Evolutionary conservation across 352 stramenopile species (phyloP).

Genomic region (Phytophthora podocarpi): DNA sequence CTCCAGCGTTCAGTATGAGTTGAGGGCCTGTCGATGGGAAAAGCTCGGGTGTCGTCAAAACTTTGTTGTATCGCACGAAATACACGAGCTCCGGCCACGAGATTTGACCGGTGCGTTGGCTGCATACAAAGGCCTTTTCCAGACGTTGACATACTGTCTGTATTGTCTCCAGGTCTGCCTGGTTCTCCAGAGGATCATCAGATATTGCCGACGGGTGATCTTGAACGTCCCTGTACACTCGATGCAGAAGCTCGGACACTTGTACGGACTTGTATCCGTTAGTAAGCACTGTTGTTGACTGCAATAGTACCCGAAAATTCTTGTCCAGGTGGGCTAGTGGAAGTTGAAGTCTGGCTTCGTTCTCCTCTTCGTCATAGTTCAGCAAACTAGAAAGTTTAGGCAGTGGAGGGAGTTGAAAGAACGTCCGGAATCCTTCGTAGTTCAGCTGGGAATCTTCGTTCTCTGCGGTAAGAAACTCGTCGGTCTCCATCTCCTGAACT

Average conservation of each 20-base stretch:
- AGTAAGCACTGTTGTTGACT: neutral
- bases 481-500: neutral
- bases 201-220: constrained; percentile 8
- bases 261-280: constrained; percentile 16
- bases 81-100: constrained; percentile 28
- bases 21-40: constrained; percentile 1
- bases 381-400: neutral
- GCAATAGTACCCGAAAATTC: constrained; percentile 9
- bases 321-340: constrained; percentile 20
- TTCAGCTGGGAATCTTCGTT: constrained; percentile 13
- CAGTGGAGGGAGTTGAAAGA: constrained; percentile 17
- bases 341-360: neutral
- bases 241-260: constrained; percentile 1
- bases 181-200: constrained; percentile 6
- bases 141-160: constrained; percentile 1
- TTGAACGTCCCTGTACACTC: constrained; percentile 17
- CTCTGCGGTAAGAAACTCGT: neutral
- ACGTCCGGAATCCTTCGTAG: constrained; percentile 5
- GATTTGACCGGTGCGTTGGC: neutral
- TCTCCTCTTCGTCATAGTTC: neutral
- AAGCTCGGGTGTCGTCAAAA: constrained; percentile 14
- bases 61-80: constrained; percentile 18
- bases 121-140: constrained; percentile 2
- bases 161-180: neutral
- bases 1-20: neutral